Conservation (phyloP, 495 filamentous ascomycete species). For the Pseudevernia furfuracea region DNA sequence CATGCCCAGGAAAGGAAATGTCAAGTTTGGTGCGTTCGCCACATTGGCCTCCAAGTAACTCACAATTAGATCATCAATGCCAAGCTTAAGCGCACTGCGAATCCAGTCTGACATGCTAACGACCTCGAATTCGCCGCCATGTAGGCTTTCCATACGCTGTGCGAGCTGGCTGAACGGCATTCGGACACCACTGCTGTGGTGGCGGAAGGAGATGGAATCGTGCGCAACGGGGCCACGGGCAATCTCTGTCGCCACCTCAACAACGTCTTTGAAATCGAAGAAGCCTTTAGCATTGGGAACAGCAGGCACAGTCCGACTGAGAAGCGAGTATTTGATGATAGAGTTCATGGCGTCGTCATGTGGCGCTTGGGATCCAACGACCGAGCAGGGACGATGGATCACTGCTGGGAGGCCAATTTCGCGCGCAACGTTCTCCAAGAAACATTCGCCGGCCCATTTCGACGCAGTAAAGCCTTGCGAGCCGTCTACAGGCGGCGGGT, state of each 20-base stretch:
- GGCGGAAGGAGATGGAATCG: too few relatives aligned
- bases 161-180: too few relatives aligned
- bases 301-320: constrained; percentile 16
- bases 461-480: constrained; percentile 41
- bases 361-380: constrained; percentile 26
- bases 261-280: constrained; percentile 24
- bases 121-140: too few relatives aligned
- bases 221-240: too few relatives aligned
- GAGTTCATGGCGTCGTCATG: constrained; percentile 23
- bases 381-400: constrained; percentile 36
- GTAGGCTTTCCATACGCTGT: too few relatives aligned
- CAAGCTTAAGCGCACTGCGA: too few relatives aligned
- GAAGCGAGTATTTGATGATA: constrained; percentile 21
- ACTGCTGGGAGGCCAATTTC: constrained; percentile 30
- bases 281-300: constrained; percentile 11
- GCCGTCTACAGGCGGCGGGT: constrained; percentile 22
- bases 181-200: too few relatives aligned
- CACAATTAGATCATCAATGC: too few relatives aligned
- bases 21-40: too few relatives aligned
- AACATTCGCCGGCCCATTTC: constrained; percentile 49
- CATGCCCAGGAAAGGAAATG: too few relatives aligned
- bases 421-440: constrained; percentile 35
- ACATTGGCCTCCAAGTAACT: too few relatives aligned
- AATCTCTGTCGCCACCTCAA: constrained; percentile 13
- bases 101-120: too few relatives aligned